Base-by-base conservation (phyloP, 2,329 filamentous ascomycete genomes). In the Chalara sp. region DNA sequence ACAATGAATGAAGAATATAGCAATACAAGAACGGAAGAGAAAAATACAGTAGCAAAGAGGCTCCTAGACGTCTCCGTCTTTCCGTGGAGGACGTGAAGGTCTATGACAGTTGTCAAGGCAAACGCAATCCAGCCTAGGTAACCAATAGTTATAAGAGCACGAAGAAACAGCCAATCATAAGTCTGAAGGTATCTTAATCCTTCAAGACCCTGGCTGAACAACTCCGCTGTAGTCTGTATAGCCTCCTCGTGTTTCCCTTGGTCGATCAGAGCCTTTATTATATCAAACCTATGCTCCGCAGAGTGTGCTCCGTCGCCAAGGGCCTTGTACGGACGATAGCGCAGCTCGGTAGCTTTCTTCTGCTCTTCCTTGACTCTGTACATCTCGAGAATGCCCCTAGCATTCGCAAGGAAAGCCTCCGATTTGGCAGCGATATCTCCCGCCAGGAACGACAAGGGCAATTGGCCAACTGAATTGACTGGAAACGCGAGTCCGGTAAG, bases 61-160 rank as follows among this genome's bases (percentile, higher is more conserved):
- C 79, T 84, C 47, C 89, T 79, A 46, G 81, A 78, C 2, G 86
- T 77, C 44, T 83, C 72, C 2, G 84, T 75, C 28, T 77, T 76
- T 33, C 83, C 83, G 58, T 89, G 83, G 30, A 97, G 73, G 47
- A 99, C 89, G 68, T 96, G 89, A 48, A 91, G 72, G 64, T 96
- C 87, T 55, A 97, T 77, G 45, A 97, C 90, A 0, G 86, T 95
- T 1, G 89, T 93, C 47, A 95, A 73, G 2, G 91, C 89, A 68
- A 91, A 99, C 1, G 87, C 86, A 64, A 97, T 95, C 92, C 92
- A 99, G 21, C 93, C 93, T 6, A 97, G 72, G 63, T 97, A 99
- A 13, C 93, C 93, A 10, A 87, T 66, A 2, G 93, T 96, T 53
- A 99, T 86, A 46, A 99, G 76, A 2, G 89, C 86, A 53, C 93